phyloP scores from a whole-genome alignment of 225 moss, liverwort and hornwort species.

The Anthoceros angustus region DNA sequence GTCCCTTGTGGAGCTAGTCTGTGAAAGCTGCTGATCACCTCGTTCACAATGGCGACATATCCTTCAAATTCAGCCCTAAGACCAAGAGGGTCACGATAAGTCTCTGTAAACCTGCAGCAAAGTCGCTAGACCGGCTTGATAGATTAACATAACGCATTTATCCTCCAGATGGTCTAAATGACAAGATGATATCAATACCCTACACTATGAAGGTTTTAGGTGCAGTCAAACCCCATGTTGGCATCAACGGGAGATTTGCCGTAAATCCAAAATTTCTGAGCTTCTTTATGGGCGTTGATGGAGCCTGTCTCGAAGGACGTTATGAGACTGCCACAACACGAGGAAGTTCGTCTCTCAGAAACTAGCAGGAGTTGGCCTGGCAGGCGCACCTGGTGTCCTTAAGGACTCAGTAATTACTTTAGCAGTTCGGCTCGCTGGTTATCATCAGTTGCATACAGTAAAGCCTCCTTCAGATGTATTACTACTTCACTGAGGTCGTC shows the following conservation, averaged over 20 bases:
- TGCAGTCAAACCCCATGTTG: conserved; percentile 44
- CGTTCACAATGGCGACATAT: conserved; percentile 37
- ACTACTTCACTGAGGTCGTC: conserved; percentile 37
- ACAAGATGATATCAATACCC: neutral
- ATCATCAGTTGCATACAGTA: conserved; percentile 20
- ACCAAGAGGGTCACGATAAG: conserved; percentile 52
- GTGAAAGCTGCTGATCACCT: conserved; percentile 17
- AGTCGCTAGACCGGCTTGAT: conserved; percentile 7
- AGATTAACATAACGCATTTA: neutral
- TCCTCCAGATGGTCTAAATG: neutral
- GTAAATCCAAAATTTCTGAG: conserved; percentile 41
- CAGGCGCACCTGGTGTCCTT: neutral
- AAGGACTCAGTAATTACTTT: conserved; percentile 22
- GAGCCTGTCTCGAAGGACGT: conserved; percentile 45
- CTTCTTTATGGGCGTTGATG: conserved; percentile 38
- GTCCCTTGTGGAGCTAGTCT: no score
- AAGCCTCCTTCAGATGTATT: conserved; percentile 28
- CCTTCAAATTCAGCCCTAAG: conserved; percentile 65
- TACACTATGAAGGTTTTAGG: neutral
- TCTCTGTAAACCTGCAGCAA: conserved; percentile 51
- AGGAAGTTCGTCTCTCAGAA: neutral
- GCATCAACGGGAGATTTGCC: conserved; percentile 22
- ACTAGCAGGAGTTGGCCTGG: neutral
- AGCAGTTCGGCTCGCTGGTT: conserved; percentile 28
- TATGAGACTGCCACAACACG: conserved; percentile 24